These are phyloP conservation scores for Carex littledalei DNA, from an alignment of 176 grass and related monocot genomes.

Conservation along the genomic window DNA sequence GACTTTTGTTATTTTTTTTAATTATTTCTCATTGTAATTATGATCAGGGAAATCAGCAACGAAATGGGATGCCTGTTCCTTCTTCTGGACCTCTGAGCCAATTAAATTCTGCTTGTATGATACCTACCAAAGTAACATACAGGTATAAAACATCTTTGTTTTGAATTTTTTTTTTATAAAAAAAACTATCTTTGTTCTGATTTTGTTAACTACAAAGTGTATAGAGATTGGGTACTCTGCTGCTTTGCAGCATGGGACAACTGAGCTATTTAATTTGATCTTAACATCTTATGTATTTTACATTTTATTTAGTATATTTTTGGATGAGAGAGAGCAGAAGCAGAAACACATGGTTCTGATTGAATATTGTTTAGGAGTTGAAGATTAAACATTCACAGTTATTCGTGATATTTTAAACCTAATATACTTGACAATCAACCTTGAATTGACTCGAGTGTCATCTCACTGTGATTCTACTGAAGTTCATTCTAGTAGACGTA, in stretches of 20 bases:
- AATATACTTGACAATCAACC: neutral
- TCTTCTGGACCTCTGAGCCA: slow-evolving; percentile 43
- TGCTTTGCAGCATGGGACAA: neutral
- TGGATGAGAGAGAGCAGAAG: neutral
- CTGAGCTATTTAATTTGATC: neutral
- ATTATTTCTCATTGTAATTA: slow-evolving; percentile 5
- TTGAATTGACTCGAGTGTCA: neutral
- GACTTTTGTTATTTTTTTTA: neutral
- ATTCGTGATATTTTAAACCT: neutral
- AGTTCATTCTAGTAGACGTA: neutral
- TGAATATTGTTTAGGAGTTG: neutral
- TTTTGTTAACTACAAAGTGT: neutral
- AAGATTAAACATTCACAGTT: neutral
- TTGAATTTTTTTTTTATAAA: neutral
- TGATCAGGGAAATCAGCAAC: slow-evolving; percentile 46
- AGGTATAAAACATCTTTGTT: slow-evolving; percentile 45
- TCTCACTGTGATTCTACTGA: neutral
- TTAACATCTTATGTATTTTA: neutral
- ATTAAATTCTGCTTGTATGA: slow-evolving; percentile 34
- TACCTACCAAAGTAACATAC: slow-evolving; percentile 74
- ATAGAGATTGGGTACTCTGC: neutral
- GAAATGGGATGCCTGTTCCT: slow-evolving; percentile 31
- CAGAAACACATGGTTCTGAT: neutral
- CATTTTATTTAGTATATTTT: neutral
- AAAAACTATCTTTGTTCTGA: slow-evolving; percentile 5